Percentiles rank a stretch among this genome's conserved stretches.
Conservation (phyloP, 805 yeast species). For the Jamesozyma rosinii region DNA sequence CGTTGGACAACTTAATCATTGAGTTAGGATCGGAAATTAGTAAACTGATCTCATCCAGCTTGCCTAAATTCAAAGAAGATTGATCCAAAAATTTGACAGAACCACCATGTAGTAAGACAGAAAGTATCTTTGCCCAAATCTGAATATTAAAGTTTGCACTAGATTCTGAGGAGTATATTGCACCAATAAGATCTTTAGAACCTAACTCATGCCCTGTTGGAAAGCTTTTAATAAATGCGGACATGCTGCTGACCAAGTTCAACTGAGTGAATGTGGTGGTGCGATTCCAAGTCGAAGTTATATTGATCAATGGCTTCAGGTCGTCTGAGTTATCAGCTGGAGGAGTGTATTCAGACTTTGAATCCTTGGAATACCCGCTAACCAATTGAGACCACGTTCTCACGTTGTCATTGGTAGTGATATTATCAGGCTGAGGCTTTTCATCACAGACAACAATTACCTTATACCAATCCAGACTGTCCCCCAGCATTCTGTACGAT, state of each 20-base stretch:
- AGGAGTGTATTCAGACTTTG: slow-evolving; percentile 25
- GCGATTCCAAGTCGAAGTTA: slow-evolving; percentile 15
- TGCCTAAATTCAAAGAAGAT: neutral
- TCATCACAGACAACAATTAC: slow-evolving; percentile 28
- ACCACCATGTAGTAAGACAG: slow-evolving; percentile 31
- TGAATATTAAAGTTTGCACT: slow-evolving; percentile 27
- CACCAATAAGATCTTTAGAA: slow-evolving; percentile 24
- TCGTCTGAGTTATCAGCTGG: slow-evolving; percentile 30
- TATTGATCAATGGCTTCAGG: slow-evolving; percentile 28
- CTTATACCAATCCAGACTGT: slow-evolving; percentile 26
- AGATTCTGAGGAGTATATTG: slow-evolving; percentile 14
- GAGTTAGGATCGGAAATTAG: neutral
- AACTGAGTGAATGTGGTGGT: slow-evolving; percentile 39
- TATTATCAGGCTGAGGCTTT: neutral
- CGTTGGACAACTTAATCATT: neutral
- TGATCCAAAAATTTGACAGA: slow-evolving; percentile 10
- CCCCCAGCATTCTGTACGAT: slow-evolving; percentile 16
- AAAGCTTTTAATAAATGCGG: slow-evolving; percentile 36
- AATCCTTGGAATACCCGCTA: slow-evolving; percentile 8
- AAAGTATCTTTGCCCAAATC: slow-evolving; percentile 35
- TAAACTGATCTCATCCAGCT: slow-evolving; percentile 1
- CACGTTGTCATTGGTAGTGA: slow-evolving; percentile 7
- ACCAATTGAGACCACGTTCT: slow-evolving; percentile 22
- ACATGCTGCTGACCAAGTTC: slow-evolving; percentile 44
- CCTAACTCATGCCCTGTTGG: slow-evolving; percentile 33